Evolutionary conservation across 495 filamentous ascomycete genomes (phyloP).

Genomic region (Penicillium argentinense): DNA sequence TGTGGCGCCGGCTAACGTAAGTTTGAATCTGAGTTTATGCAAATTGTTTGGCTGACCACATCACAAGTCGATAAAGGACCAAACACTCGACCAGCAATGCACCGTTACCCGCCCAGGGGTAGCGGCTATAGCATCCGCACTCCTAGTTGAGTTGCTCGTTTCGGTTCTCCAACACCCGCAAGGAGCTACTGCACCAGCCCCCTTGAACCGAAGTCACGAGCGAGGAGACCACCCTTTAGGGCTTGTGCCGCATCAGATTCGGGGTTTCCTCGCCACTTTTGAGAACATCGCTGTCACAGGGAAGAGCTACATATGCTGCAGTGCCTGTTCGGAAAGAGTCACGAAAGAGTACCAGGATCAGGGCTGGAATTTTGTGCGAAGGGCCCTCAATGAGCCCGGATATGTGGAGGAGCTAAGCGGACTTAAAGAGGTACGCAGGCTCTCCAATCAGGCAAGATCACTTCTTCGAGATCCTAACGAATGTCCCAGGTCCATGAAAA

Average conservation of each 20-base stretch:
- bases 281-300: slow-evolving; percentile 81
- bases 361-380: slow-evolving; percentile 88
- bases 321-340: slow-evolving; percentile 82
- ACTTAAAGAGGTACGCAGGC: slow-evolving; percentile 69
- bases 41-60: slow-evolving; percentile 38
- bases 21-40: slow-evolving; percentile 25
- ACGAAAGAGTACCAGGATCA: slow-evolving; percentile 66
- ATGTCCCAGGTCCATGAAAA: slow-evolving; percentile 60
- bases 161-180: slow-evolving; percentile 84
- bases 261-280: slow-evolving; percentile 85
- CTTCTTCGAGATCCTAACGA: slow-evolving; percentile 21
- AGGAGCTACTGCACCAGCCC: slow-evolving; percentile 59
- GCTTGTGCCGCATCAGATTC: slow-evolving; percentile 86
- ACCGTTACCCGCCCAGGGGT: slow-evolving; percentile 94
- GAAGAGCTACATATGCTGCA: slow-evolving; percentile 83
- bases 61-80: slow-evolving; percentile 81
- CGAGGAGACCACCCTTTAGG: slow-evolving; percentile 77
- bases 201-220: slow-evolving; percentile 52
- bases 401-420: slow-evolving; percentile 92
- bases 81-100: slow-evolving; percentile 96
- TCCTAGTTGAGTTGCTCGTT: slow-evolving; percentile 87
- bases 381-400: slow-evolving; percentile 76
- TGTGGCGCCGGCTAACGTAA: slow-evolving; percentile 89
- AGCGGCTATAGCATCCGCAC: slow-evolving; percentile 85
- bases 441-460: background rate